Base-by-base conservation (phyloP, 1,139 yeast species). In the Geotrichum australiense region DNA sequence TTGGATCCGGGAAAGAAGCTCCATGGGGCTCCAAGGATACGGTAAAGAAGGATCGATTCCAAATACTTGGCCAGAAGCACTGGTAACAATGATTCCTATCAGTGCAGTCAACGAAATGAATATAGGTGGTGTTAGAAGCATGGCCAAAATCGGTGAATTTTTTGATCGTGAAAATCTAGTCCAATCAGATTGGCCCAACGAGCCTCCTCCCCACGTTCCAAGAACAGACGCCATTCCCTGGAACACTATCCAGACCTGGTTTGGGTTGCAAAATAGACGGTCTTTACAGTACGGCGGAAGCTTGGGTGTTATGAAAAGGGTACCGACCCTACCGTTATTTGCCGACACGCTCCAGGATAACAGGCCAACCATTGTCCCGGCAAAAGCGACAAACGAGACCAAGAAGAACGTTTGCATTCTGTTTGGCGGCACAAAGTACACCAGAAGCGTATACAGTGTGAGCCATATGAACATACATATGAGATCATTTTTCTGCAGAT, bases 381-480 rank as follows among this genome's bases (percentile, higher is more conserved):
- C 37, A 39, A 31, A 52, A 42, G 33, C 50, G n/a, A 32, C 42
- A 41, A 45, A 50, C 5, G 54, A 49, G 11, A 47, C 45, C 21
- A 41, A 45, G 45, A 53, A 53, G 11, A 49, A 48, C 23, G 19
- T 16, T 20, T 51, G 47, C 42, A 45, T 39, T 46, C 42, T 38
- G 44, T 51, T 47, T 37, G 56, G 47, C 34, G 49, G 41, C 41
- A 46, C 43, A 27, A 45, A 50, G 28, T 19, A 24, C 22, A 53
- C 46, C 14, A 51, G 42, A 2, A 48, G 49, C 14, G 48, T 15
- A 28, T 50, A 56, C 1, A 59, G 20, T 18, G 49, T 27, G 8
- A 53, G 52, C 38, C 54, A 59, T n/a, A 60, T 50, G 21, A 58
- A 46, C 30, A 59, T 58, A 8, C 62, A 57, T 16, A 59, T 48